Conservation (phyloP, 371 early-diverging fungal species). For the Mortierella sp. region DNA sequence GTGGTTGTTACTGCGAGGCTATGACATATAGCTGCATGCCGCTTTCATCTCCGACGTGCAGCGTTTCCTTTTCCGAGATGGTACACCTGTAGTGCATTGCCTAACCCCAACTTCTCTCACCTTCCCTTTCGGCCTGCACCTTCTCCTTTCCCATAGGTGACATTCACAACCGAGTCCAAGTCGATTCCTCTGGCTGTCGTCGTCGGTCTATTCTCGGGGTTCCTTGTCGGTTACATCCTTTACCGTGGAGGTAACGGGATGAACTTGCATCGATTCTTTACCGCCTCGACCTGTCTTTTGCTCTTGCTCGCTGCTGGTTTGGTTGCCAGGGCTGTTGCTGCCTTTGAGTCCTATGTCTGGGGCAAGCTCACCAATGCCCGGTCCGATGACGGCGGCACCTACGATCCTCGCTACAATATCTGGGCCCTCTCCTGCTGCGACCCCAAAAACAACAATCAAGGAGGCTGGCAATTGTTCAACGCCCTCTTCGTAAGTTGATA, state of each 20-base stretch:
- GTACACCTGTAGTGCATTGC: not conserved
- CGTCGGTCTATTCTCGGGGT: constrained; percentile 75
- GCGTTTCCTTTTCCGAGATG: not conserved
- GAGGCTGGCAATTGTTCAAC: constrained; percentile 81
- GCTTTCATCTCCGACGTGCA: not conserved
- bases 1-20: not conserved
- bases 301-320: constrained; percentile 86
- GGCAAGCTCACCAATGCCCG: constrained; percentile 60
- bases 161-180: constrained; percentile 70
- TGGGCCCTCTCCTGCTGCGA: constrained; percentile 56
- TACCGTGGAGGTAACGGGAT: constrained; percentile 79
- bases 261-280: constrained; percentile 82
- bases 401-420: constrained; percentile 63
- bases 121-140: not conserved
- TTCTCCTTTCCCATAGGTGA: constrained; percentile 64
- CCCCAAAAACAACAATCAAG: constrained; percentile 51
- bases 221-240: constrained; percentile 74
- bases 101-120: not conserved
- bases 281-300: constrained; percentile 75
- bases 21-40: not conserved
- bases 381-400: constrained; percentile 59
- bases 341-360: constrained; percentile 45
- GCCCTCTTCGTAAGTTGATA: constrained; percentile 67
- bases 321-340: constrained; percentile 65
- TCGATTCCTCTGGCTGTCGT: constrained; percentile 86